Percentiles rank a stretch among this genome's conserved stretches.
Evolutionary conservation across 805 yeast genomes (phyloP).

Genomic region (Candida taoyuanica): DNA sequence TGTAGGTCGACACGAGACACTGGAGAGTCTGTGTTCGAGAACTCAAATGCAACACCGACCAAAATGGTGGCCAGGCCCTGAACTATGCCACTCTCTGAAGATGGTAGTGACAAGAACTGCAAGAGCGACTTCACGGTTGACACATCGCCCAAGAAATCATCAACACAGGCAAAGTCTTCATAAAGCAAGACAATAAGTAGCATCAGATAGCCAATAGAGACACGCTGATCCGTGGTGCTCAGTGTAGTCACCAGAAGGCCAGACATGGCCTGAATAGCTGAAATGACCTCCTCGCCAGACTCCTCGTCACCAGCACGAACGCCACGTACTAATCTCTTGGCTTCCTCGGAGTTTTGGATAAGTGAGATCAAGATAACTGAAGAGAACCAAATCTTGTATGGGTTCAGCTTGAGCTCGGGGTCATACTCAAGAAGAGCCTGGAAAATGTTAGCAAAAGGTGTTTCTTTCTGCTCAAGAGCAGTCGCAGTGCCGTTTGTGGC

Average conservation of each 20-base stretch:
- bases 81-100: constrained; percentile 49
- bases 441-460: constrained; percentile 58
- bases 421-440: constrained; percentile 73
- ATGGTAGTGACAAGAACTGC: constrained; percentile 52
- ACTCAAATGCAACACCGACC: constrained; percentile 78
- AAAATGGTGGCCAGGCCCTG: constrained; percentile 72
- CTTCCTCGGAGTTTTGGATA: constrained; percentile 49
- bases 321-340: constrained; percentile 42
- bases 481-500: constrained; percentile 4
- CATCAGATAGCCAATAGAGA: constrained; percentile 73
- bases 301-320: constrained; percentile 56
- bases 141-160: constrained; percentile 66
- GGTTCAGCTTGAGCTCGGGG: constrained; percentile 66
- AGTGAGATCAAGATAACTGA: constrained; percentile 58
- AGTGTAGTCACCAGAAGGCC: constrained; percentile 68
- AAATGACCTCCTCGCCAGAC: constrained; percentile 64
- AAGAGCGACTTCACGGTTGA: constrained; percentile 64
- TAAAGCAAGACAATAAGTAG: constrained; percentile 70
- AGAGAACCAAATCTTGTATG: constrained; percentile 86
- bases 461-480: constrained; percentile 14
- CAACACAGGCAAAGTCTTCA: constrained; percentile 70
- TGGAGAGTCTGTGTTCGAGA: constrained; percentile 57
- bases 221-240: constrained; percentile 62
- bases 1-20: constrained; percentile 56
- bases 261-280: constrained; percentile 69